Base-by-base conservation (phyloP, 2,329 filamentous ascomycete species). In the Ambrosiella cleistominuta region DNA sequence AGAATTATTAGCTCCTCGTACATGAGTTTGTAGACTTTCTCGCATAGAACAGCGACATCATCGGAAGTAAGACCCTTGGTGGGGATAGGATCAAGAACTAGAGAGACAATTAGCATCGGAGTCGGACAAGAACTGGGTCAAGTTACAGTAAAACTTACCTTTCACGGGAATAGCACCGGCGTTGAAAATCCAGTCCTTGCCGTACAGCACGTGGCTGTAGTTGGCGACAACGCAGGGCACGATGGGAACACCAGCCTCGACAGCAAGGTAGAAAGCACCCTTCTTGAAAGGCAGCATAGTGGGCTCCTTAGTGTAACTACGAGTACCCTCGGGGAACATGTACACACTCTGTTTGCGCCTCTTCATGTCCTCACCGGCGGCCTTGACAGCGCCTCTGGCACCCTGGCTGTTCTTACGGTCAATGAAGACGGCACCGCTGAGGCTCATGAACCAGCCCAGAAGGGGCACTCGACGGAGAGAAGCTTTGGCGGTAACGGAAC, bases 221-320 rank as follows among this genome's bases (percentile, higher is more conserved):
- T 89, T 90, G 67, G 86, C 85, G 37, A 81, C 79, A 52, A 89
- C 84, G 40, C 94, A 78, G 0, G 93, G 93, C 2, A 98, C 84
- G 65, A 98, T 87, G 35, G 90, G 90, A 5, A 96, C 93, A 63
- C 88, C 86, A 1, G 91, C 91, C 75, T 97, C 87, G 17, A 98
- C 81, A 51, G 93, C 93, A 39, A 98, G 78, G 70, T 98, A 91
- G 71, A 98, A 98, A 52, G 91, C 93, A 61, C 93, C 93, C 75
- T 98, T 98, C 74, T 98, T 98, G 77, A 97, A 98, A n/a, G 89
- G 87, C 57, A 97, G 75, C 65, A 98, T 72, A 60, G 78, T 80
- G 1, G 93, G 86, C 57, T 90, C 83, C 65, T 85, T 81, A 59
- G 86, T 78, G 72, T 97, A 95, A 68, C 87, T 94, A 64, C 93